A percentile compares a stretch with the other conserved stretches of the same genome.
phyloP scores from a whole-genome alignment of 2,329 filamentous ascomycete genomes.

The Aspergillus pseudoterreus region DNA sequence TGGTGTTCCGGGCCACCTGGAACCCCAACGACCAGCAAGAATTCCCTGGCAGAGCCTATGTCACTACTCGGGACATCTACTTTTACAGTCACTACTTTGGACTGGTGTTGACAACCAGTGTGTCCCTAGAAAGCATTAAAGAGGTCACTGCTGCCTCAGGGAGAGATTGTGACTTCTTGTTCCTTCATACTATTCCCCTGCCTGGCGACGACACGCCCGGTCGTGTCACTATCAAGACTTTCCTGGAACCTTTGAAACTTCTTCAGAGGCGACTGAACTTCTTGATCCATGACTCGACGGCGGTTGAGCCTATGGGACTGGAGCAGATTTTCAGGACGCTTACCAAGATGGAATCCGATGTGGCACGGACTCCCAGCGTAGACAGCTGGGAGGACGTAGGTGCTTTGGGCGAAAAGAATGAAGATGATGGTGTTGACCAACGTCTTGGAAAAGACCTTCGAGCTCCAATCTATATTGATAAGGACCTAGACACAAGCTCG shows the following conservation, averaged over 20 bases:
- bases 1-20: conserved; percentile 94
- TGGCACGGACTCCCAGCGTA: conserved; percentile 64
- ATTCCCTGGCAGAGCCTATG: conserved; percentile 80
- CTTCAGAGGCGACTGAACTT: conserved; percentile 82
- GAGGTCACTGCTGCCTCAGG: conserved; percentile 90
- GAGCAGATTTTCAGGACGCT: conserved; percentile 69
- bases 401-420: conserved; percentile 58
- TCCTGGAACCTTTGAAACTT: conserved; percentile 79
- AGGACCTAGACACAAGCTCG: conserved; percentile 52
- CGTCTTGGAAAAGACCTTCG: conserved; percentile 50
- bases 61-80: conserved; percentile 83
- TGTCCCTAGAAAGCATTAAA: conserved; percentile 70
- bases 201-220: conserved; percentile 62
- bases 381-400: conserved; percentile 90
- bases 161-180: conserved; percentile 88
- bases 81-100: conserved; percentile 97
- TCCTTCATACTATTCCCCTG: conserved; percentile 69
- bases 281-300: conserved; percentile 73
- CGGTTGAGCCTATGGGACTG: conserved; percentile 65
- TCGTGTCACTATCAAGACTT: conserved; percentile 84
- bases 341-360: conserved; percentile 67
- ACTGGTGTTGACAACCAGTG: conserved; percentile 75
- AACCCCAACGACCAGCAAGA: conserved; percentile 70
- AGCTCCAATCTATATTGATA: conserved; percentile 59
- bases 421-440: conserved; percentile 33